These are phyloP conservation scores for Geoglossum glabrum DNA, from an alignment of 495 filamentous ascomycete genomes.

Conservation along the genomic window DNA sequence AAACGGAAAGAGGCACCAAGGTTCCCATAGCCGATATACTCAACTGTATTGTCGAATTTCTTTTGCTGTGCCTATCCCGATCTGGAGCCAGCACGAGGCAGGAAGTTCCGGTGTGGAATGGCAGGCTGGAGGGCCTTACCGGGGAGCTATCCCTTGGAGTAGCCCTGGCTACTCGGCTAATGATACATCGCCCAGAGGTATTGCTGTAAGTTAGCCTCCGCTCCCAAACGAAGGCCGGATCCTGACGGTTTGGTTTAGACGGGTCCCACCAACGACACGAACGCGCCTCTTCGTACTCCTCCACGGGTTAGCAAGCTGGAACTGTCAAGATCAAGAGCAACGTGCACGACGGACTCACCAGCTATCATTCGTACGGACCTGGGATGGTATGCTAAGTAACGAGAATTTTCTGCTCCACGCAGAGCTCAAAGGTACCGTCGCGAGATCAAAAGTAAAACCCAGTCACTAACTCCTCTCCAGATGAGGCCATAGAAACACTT, in stretches of 20 bases:
- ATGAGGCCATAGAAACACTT: not conserved
- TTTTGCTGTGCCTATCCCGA: not conserved
- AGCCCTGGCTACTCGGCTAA: not conserved
- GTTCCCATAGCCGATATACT: not conserved
- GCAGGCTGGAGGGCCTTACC: not conserved
- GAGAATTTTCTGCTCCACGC: not conserved
- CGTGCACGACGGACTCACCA: not conserved
- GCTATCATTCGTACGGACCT: not conserved
- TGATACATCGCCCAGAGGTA: not conserved
- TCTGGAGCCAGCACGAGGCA: not conserved
- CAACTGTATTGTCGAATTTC: not conserved
- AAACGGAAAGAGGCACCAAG: not conserved
- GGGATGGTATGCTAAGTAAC: not conserved
- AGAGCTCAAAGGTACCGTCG: not conserved
- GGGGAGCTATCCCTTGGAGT: not conserved
- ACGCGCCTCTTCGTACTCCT: not conserved
- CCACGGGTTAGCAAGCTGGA: not conserved
- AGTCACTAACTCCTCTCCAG: not conserved
- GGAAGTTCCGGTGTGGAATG: not conserved
- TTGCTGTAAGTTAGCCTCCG: not conserved
- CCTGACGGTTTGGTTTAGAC: not conserved
- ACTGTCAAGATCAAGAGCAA: not conserved
- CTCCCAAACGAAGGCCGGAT: not conserved
- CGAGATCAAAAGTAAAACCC: not conserved
- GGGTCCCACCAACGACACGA: not conserved